These are phyloP conservation scores for Hypoxylon subgilvum DNA, from an alignment of 495 filamentous ascomycete genomes.

Conservation along the genomic window DNA sequence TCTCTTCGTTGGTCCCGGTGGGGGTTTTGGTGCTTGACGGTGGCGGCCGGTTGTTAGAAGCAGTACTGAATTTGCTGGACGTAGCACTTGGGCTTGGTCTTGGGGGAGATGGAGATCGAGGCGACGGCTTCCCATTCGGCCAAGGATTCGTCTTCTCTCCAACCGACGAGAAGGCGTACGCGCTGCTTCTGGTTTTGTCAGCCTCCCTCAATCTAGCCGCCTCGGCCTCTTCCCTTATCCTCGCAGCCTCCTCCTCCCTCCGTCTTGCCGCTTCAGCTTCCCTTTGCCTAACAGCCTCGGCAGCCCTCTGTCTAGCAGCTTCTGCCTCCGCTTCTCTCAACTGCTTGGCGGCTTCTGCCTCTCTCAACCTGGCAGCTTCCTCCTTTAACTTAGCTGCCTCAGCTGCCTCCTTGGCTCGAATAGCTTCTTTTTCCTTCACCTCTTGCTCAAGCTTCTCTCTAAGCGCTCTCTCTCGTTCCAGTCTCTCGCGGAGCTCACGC, in stretches of 20 bases:
- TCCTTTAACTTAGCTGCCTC: slow-evolving; percentile 37
- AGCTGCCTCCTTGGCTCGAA: slow-evolving; percentile 39
- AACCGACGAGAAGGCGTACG: slow-evolving; percentile 59
- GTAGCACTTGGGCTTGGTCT: slow-evolving; percentile 34
- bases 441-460: slow-evolving; percentile 43
- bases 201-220: slow-evolving; percentile 28
- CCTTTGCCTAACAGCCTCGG: slow-evolving; percentile 30
- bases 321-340: slow-evolving; percentile 33
- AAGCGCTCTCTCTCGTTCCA: slow-evolving; percentile 46
- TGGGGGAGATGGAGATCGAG: slow-evolving; percentile 31
- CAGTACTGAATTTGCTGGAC: slow-evolving; percentile 35
- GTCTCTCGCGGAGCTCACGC: slow-evolving; percentile 47
- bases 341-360: slow-evolving; percentile 36
- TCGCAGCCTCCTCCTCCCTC: slow-evolving; percentile 37
- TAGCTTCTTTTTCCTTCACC: slow-evolving; percentile 50
- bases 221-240: slow-evolving; percentile 37
- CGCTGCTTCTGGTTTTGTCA: slow-evolving; percentile 39
- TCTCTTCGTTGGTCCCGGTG: slow-evolving; percentile 66
- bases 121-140: slow-evolving; percentile 57
- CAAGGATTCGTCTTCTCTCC: slow-evolving; percentile 65
- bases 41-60: slow-evolving; percentile 48
- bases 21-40: slow-evolving; percentile 59
- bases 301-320: slow-evolving; percentile 34
- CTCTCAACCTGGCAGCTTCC: slow-evolving; percentile 38
- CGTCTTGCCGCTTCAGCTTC: slow-evolving; percentile 33